Percentiles rank a stretch among this genome's conserved stretches.
These are phyloP conservation scores for Fusarium xyrophilum DNA, from an alignment of 2,329 filamentous ascomycete genomes.

Conservation along the genomic window DNA sequence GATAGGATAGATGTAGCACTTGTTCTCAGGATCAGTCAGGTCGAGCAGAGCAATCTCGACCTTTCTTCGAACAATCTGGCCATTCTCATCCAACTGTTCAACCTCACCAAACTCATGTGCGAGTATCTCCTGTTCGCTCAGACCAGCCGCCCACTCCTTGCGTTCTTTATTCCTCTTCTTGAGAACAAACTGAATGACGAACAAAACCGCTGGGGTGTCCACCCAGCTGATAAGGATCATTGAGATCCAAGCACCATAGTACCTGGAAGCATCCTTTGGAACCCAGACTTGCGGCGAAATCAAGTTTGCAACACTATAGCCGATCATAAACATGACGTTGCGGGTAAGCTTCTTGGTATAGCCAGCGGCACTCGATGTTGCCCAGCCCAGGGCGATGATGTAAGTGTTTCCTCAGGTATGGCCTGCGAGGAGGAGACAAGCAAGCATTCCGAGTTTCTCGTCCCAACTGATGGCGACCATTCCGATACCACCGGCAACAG, in stretches of 20 bases:
- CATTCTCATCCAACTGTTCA: slow-evolving; percentile 41
- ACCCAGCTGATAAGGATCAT: slow-evolving; percentile 45
- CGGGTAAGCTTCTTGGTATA: slow-evolving; percentile 51
- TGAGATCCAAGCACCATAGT: slow-evolving; percentile 39
- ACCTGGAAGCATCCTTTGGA: slow-evolving; percentile 37
- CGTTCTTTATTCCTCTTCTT: slow-evolving; percentile 44
- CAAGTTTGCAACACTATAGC: slow-evolving; percentile 47
- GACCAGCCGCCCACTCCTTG: slow-evolving; percentile 7
- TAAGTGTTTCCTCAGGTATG: slow-evolving; percentile 44
- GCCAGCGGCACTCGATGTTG: slow-evolving; percentile 13
- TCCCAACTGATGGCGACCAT: slow-evolving; percentile 42
- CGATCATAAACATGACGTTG: slow-evolving; percentile 50
- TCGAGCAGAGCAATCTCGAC: slow-evolving; percentile 49
- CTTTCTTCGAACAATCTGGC: slow-evolving; percentile 40
- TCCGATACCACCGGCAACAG: slow-evolving; percentile 39
- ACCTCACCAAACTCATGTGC: slow-evolving; percentile 40
- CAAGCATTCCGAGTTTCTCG: slow-evolving; percentile 35
- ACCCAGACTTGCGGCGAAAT: slow-evolving; percentile 49
- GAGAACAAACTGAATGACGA: slow-evolving; percentile 45
- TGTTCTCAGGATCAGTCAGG: slow-evolving; percentile 50
- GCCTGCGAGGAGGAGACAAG: slow-evolving; percentile 42
- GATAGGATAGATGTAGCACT: slow-evolving; percentile 47
- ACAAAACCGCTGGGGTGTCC: slow-evolving; percentile 45
- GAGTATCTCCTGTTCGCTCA: slow-evolving; percentile 24
- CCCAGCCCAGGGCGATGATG: slow-evolving; percentile 13